Evolutionary conservation across 768 basidiomycete species (phyloP), one percentile per base, ranked within the genome.

Genomic region (Pleurotus salmoneostramineus): DNA sequence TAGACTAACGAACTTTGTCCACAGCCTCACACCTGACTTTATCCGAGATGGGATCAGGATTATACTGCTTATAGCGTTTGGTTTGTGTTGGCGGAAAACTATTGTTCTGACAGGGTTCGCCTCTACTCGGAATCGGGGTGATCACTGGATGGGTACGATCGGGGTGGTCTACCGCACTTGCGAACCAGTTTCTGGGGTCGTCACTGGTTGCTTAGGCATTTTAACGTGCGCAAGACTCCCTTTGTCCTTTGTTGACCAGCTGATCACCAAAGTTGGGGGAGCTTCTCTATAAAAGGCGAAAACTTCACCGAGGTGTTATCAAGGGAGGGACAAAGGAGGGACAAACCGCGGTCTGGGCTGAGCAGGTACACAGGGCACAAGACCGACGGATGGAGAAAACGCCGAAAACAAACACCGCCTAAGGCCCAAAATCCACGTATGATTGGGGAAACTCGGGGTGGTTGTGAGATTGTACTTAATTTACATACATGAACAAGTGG

Each of bases 201-300:
- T 14, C 12, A 15, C 6, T 45, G 44, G 44, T 45, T 21, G 14
- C 21, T 43, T 55, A 15, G 52, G 15, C 14, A 27, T 36, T 27
- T 54, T 54, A 54, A 31, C 17, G 52, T 14, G 21, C 12, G 11
- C 50, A 15, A 35, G 15, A n/a, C 36, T 37, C 31, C 48, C 34
- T 55, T 55, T 21, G 31, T 43, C 12, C 32, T 42, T 21, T 31
- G 48, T 31, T 49, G 48, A 32, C 50, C 57, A 58, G 48, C 12
- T 49, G 48, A 32, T 50, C 57, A 58, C 27, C 37, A 36, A 48
- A 58, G 37, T 45, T 45, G 10, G 47, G 50, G 57, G 58, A 54
- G 51, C 12, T 43, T 11, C 21, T 44, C 43, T 48, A 45, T 27
- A 61, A 54, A 58, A 58, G 60, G 60, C 50, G 42, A 61, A 61